phyloP scores from a whole-genome alignment of 192 early-diverging fungal species.

The Coemansia sp. region DNA sequence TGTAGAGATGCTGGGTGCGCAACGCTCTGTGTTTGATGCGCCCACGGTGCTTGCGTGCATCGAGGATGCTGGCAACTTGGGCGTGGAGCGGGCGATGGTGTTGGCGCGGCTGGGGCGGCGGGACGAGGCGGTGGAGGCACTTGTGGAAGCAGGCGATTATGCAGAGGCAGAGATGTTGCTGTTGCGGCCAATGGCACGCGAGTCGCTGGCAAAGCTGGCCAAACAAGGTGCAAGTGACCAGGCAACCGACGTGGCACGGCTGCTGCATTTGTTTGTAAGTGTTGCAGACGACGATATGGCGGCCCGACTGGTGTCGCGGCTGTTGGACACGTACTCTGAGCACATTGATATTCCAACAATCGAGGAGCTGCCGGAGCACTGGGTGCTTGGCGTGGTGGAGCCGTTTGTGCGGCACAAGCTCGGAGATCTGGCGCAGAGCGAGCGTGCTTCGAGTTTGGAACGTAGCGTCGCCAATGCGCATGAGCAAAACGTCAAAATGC shows the following conservation, averaged over 20 bases:
- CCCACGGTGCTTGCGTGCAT: slow-evolving; percentile 19
- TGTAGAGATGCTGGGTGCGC: slow-evolving; percentile 15
- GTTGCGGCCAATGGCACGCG: slow-evolving; percentile 12
- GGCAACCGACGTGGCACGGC: slow-evolving; percentile 7
- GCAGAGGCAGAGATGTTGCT: slow-evolving; percentile 48
- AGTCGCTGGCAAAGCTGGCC: slow-evolving; percentile 28
- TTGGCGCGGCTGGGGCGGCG: slow-evolving; percentile 20
- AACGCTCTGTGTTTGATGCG: slow-evolving; percentile 19
- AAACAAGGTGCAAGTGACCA: neutral
- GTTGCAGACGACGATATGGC: slow-evolving; percentile 34
- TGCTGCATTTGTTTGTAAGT: slow-evolving; percentile 28
- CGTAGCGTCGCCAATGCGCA: slow-evolving; percentile 19
- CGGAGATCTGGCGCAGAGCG: slow-evolving; percentile 4
- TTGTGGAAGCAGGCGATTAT: slow-evolving; percentile 37
- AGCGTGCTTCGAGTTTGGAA: slow-evolving; percentile 7
- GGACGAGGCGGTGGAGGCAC: slow-evolving; percentile 18
- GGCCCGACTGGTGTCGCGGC: slow-evolving; percentile 29
- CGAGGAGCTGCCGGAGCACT: slow-evolving; percentile 31
- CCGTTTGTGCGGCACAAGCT: slow-evolving; percentile 32
- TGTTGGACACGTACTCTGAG: slow-evolving; percentile 17
- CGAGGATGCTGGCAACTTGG: slow-evolving; percentile 11
- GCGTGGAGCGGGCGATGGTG: slow-evolving; percentile 35
- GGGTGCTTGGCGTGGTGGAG: slow-evolving; percentile 28
- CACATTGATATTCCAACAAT: neutral
- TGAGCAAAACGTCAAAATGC: neutral